phyloP scores from a whole-genome alignment of 75 land plant genomes.

The Cryptomeria japonica region DNA sequence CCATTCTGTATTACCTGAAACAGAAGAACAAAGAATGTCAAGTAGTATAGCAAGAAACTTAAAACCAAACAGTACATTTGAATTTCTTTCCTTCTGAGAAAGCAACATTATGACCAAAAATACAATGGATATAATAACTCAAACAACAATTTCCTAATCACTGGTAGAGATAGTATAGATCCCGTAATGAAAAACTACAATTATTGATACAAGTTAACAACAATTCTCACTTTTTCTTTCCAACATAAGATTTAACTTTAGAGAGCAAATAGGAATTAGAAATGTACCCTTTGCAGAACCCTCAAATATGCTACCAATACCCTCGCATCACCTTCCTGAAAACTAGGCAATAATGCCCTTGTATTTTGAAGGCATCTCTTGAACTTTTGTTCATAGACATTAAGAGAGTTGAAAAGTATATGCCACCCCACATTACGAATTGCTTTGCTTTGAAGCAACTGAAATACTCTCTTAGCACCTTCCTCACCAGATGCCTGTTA shows the following conservation, averaged over 20 bases:
- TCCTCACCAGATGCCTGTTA: conserved; percentile 84
- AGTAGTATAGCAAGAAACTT: neutral
- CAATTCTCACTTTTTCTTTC: neutral
- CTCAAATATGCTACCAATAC: conserved; percentile 90
- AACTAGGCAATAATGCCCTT: conserved; percentile 69
- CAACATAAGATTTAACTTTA: neutral
- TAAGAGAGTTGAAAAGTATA: conserved; percentile 82
- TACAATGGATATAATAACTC: neutral
- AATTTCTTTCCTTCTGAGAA: neutral
- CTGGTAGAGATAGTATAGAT: neutral
- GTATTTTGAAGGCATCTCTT: conserved; percentile 76
- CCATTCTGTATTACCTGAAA: conserved; percentile 87
- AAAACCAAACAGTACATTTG: neutral
- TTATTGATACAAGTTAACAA: neutral
- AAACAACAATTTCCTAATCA: neutral
- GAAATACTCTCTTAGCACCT: conserved; percentile 87
- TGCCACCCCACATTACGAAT: conserved; percentile 88
- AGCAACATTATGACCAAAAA: neutral
- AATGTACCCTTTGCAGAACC: conserved; percentile 79
- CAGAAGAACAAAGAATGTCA: neutral
- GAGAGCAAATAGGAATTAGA: neutral
- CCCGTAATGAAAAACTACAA: neutral
- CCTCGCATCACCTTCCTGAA: conserved; percentile 96
- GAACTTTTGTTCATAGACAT: conserved; percentile 88
- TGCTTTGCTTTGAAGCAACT: conserved; percentile 83